phyloP scores from a whole-genome alignment of 164 flowering plant genomes.

The Tinospora cordifolia region DNA sequence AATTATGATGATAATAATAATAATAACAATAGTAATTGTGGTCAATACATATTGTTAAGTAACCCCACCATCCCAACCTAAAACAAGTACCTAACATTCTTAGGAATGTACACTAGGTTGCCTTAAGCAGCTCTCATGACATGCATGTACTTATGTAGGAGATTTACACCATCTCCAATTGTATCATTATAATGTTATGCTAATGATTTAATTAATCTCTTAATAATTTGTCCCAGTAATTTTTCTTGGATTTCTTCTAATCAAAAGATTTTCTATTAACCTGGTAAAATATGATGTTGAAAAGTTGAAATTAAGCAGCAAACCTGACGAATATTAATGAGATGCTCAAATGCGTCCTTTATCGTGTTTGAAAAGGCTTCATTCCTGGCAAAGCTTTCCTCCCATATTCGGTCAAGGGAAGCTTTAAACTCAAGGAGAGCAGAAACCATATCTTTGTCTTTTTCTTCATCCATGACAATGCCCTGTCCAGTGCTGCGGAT shows the following conservation, averaged over 20 bases:
- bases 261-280: neutral
- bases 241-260: no score
- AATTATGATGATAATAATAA: no score
- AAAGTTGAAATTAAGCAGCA: neutral
- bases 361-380: slow-evolving; percentile 80
- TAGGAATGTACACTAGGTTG: neutral
- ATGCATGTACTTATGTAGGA: no score
- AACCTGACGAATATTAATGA: slow-evolving; percentile 95
- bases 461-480: slow-evolving; percentile 92
- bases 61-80: no score
- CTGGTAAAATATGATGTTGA: neutral
- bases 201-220: no score
- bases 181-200: no score
- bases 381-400: slow-evolving; percentile 77
- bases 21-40: no score
- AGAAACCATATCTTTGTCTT: slow-evolving; percentile 91
- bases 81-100: neutral
- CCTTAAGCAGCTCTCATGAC: no score
- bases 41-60: no score
- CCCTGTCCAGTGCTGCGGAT: slow-evolving; percentile 80
- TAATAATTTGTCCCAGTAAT: no score
- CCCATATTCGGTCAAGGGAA: slow-evolving; percentile 87
- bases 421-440: slow-evolving; percentile 80
- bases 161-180: neutral
- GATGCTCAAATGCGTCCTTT: slow-evolving; percentile 94